phyloP scores from a whole-genome alignment of 140 eudicot genomes.

The Anethum foeniculum region DNA sequence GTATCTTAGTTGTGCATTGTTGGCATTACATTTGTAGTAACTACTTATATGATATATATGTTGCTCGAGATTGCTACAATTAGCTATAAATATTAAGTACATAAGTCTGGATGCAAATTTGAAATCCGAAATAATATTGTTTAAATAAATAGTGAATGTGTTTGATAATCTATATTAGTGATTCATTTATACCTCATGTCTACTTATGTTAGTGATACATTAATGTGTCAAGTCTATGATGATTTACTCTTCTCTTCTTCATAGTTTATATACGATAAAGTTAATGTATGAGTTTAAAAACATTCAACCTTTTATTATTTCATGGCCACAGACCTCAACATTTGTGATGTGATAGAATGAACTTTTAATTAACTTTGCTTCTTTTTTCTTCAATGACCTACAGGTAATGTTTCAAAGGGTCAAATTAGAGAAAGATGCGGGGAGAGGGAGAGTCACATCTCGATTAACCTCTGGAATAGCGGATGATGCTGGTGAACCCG shows the following conservation, averaged over 20 bases:
- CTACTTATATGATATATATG: neutral
- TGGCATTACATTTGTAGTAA: neutral
- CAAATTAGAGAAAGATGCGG: slow-evolving; percentile 74
- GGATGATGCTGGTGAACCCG: slow-evolving; percentile 6
- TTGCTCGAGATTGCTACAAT: neutral
- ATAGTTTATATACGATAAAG: neutral
- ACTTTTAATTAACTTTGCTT: neutral
- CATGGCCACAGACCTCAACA: neutral
- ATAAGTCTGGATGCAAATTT: neutral
- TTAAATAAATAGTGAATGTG: neutral
- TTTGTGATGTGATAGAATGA: neutral
- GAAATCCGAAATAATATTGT: neutral
- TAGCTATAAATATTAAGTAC: neutral
- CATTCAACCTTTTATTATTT: neutral
- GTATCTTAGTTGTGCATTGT: neutral
- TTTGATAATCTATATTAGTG: neutral
- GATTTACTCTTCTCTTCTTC: neutral
- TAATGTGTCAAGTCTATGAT: neutral
- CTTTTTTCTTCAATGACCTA: neutral
- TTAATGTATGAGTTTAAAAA: neutral
- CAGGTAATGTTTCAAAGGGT: slow-evolving; percentile 59
- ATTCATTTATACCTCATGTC: neutral
- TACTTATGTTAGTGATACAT: neutral
- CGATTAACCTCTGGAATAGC: neutral
- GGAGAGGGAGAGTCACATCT: slow-evolving; percentile 24